Evolutionary conservation across 192 early-diverging fungal genomes (phyloP).

Genomic region (Backusella sp.): DNA sequence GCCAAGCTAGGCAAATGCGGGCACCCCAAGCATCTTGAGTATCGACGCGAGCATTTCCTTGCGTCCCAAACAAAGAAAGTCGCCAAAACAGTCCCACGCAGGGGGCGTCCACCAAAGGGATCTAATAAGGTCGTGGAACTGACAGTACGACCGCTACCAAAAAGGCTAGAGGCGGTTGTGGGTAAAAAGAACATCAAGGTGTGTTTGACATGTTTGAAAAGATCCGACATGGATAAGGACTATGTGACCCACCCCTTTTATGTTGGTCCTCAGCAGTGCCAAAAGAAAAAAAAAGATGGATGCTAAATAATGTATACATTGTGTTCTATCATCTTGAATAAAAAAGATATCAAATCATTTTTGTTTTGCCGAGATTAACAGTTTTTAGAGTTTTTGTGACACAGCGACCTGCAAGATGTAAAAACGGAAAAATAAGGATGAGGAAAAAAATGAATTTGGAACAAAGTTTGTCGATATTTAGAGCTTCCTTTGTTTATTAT

Average conservation of each 20-base stretch:
- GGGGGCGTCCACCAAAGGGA: constrained; percentile 31
- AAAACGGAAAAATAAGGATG: neutral
- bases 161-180: constrained; percentile 30
- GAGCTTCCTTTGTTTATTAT: too few relatives aligned
- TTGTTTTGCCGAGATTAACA: too few relatives aligned
- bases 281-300: neutral
- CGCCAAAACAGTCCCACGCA: neutral
- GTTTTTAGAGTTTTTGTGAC: too few relatives aligned
- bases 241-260: constrained; percentile 16
- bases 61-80: neutral
- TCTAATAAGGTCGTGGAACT: neutral
- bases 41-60: constrained; percentile 15
- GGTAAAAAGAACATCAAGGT: constrained; percentile 24
- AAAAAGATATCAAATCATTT: neutral
- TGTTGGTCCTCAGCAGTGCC: constrained; percentile 16
- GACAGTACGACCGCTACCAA: constrained; percentile 27
- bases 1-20: constrained; percentile 13
- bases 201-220: constrained; percentile 34
- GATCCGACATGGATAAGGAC: constrained; percentile 25
- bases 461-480: neutral
- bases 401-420: neutral
- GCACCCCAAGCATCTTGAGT: constrained; percentile 22
- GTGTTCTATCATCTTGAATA: neutral
- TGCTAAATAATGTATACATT: too few relatives aligned
- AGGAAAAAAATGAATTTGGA: neutral